Conservation (phyloP, 2,329 filamentous ascomycete genomes). For the Karstenula rhodostoma region DNA sequence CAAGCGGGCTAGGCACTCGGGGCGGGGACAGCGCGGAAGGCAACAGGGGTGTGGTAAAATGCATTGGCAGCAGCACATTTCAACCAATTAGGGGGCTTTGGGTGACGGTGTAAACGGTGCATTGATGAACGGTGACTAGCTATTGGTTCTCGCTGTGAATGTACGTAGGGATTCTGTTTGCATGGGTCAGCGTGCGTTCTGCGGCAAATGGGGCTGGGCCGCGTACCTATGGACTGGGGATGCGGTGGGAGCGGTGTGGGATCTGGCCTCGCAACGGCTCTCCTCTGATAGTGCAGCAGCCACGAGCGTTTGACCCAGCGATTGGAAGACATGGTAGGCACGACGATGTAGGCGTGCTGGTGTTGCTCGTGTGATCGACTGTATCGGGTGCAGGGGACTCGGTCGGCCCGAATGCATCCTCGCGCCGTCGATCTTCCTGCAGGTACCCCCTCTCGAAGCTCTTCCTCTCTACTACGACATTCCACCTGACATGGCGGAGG, state of each 20-base stretch:
- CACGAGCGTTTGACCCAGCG: background rate
- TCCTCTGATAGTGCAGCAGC: background rate
- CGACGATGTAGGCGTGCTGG: background rate
- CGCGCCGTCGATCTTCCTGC: background rate
- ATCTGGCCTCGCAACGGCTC: too few species aligned
- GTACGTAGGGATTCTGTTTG: constrained; percentile 1
- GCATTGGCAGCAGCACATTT: background rate
- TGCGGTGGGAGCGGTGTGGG: background rate
- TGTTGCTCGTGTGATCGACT: background rate
- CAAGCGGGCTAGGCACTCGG: background rate
- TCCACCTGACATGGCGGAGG: background rate
- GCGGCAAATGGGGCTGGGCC: background rate
- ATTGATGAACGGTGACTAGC: background rate
- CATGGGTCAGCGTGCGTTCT: background rate
- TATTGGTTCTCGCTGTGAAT: constrained; percentile 1
- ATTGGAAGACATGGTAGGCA: background rate
- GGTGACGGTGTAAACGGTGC: background rate
- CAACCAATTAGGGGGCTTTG: background rate
- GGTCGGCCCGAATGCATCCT: background rate
- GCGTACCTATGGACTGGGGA: background rate
- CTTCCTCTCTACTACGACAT: background rate
- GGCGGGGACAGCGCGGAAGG: background rate
- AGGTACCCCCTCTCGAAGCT: constrained; percentile 3
- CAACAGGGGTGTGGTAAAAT: constrained; percentile 1
- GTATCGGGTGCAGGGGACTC: constrained; percentile 1